phyloP scores from a whole-genome alignment of 495 filamentous ascomycete species.

The Oidiodendron maius region DNA sequence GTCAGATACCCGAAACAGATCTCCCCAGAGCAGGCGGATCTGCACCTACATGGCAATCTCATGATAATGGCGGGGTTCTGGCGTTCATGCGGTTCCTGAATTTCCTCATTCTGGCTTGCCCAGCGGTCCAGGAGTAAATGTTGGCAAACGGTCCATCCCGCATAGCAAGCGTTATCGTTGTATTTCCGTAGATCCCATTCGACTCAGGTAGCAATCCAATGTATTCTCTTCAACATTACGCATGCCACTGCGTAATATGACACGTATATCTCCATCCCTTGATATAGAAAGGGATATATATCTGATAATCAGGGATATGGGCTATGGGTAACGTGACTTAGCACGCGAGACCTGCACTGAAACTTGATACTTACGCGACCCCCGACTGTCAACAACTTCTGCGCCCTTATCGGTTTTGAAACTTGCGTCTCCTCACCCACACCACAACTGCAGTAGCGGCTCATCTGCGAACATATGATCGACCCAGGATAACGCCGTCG shows the following conservation, averaged over 20 bases:
- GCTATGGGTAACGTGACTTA: constrained; percentile 8
- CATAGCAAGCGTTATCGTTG: no score
- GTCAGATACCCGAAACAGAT: not conserved
- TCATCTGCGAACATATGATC: constrained; percentile 17
- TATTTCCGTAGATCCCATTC: no score
- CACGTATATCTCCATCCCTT: no score
- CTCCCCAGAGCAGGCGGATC: not conserved
- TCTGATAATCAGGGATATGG: constrained; percentile 3
- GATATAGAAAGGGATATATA: not conserved
- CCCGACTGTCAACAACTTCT: constrained; percentile 18
- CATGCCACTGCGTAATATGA: no score
- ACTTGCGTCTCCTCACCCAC: constrained; percentile 2
- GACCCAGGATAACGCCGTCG: constrained; percentile 9
- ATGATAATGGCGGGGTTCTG: constrained; percentile 9
- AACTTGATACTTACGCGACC: not conserved
- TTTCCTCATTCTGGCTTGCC: not conserved
- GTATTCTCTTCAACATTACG: no score
- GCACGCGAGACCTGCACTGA: constrained; percentile 3
- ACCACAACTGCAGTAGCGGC: not conserved
- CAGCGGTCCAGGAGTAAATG: constrained; percentile 1
- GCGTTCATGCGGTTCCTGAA: constrained; percentile 9
- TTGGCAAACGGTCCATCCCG: no score
- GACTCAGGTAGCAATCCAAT: no score
- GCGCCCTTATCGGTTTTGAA: constrained; percentile 17
- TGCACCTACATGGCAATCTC: constrained; percentile 1